Conservation (phyloP, 169 alveolate species). For the Plasmodium cynomolgi region DNA sequence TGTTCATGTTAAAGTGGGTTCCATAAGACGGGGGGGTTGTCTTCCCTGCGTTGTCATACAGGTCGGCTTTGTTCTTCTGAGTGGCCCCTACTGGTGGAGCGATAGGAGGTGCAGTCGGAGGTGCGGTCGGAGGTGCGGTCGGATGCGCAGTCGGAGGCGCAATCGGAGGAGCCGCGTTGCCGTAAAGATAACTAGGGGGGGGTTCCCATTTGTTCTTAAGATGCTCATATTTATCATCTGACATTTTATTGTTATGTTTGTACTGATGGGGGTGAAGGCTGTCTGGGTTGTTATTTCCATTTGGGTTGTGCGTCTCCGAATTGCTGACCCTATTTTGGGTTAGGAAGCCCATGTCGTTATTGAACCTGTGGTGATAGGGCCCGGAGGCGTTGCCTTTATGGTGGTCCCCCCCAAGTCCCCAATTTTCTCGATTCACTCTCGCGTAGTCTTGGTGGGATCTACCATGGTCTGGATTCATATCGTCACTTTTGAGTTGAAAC, state of each 20-base stretch:
- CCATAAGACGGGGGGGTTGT: not conserved
- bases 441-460: not conserved
- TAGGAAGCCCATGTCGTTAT: not conserved
- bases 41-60: not conserved
- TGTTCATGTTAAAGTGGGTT: constrained; percentile 3
- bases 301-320: not conserved
- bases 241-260: not conserved
- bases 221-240: not conserved
- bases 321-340: not conserved
- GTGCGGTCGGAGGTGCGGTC: too few relatives aligned
- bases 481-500: not conserved
- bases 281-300: not conserved
- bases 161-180: not conserved
- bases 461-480: not conserved
- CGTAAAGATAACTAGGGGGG: not conserved
- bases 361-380: not conserved
- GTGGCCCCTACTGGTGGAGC: not conserved
- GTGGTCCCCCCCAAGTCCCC: not conserved
- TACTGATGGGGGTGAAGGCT: not conserved
- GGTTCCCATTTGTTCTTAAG: not conserved
- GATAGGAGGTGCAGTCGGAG: not conserved
- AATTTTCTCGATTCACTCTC: not conserved
- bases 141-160: too few relatives aligned
- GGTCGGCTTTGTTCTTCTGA: not conserved
- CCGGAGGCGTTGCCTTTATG: not conserved